Percentiles rank a stretch among this genome's conserved stretches.
Evolutionary conservation across 164 flowering plant species (phyloP).

Genomic region (Vitis cinerea): DNA sequence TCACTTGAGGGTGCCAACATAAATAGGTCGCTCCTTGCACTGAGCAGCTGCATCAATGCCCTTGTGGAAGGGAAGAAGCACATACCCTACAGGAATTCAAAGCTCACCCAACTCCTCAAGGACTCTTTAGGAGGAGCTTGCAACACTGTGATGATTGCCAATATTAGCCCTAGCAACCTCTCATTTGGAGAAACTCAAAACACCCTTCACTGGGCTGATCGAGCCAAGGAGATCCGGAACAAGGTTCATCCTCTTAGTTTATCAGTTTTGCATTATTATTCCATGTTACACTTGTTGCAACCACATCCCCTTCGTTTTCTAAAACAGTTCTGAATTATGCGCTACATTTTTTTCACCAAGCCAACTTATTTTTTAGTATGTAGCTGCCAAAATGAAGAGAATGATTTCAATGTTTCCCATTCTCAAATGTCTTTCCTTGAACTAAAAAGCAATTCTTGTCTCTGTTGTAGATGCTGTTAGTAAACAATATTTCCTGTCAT

Average conservation of each 20-base stretch:
- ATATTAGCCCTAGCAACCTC: slow-evolving; percentile 86
- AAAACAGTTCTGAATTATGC: too few relatives aligned
- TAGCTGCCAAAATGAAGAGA: too few relatives aligned
- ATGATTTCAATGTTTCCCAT: too few relatives aligned
- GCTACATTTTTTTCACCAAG: too few relatives aligned
- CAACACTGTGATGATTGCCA: slow-evolving; percentile 95
- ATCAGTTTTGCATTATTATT: too few relatives aligned
- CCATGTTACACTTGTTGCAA: too few relatives aligned
- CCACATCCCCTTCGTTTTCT: too few relatives aligned
- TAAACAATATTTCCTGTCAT: not conserved
- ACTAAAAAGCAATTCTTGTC: not conserved
- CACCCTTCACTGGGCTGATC: slow-evolving; percentile 96
- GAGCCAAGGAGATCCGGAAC: slow-evolving; percentile 87
- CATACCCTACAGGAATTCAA: slow-evolving; percentile 85
- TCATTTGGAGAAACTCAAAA: slow-evolving; percentile 91
- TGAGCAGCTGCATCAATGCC: slow-evolving; percentile 95
- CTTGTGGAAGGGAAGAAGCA: slow-evolving; percentile 97
- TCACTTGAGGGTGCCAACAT: slow-evolving; percentile 95
- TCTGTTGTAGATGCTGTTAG: not conserved
- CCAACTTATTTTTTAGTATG: too few relatives aligned
- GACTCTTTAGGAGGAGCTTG: slow-evolving; percentile 91
- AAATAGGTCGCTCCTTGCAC: slow-evolving; percentile 86
- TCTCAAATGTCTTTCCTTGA: too few relatives aligned
- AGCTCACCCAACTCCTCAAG: slow-evolving; percentile 94
- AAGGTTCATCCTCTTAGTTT: slow-evolving; percentile 43